phyloP scores from a whole-genome alignment of 805 yeast genomes.

The Wickerhamomyces pijperi region DNA sequence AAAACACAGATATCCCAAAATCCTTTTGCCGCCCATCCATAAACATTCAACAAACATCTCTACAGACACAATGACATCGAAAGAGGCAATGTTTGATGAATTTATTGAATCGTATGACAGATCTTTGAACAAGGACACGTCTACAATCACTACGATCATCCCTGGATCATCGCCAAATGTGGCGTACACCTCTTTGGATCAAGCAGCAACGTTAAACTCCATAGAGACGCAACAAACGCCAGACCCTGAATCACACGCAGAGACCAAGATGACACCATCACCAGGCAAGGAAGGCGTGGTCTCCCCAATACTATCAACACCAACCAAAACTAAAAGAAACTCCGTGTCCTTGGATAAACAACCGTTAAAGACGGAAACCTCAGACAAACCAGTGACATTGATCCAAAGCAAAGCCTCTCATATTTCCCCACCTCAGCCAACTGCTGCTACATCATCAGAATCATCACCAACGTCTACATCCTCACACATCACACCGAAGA shows the following conservation, averaged over 20 bases:
- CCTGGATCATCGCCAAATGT: not conserved
- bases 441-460: not conserved
- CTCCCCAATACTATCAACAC: slow-evolving; percentile 15
- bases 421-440: no score
- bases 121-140: slow-evolving; percentile 24
- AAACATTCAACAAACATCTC: no score
- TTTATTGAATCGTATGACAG: slow-evolving; percentile 25
- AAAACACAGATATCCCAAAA: no score
- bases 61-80: not conserved
- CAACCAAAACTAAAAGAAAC: slow-evolving; percentile 16
- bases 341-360: slow-evolving; percentile 15
- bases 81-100: slow-evolving; percentile 22
- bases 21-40: no score
- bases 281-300: slow-evolving; percentile 1
- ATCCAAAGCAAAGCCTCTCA: no score
- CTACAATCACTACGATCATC: slow-evolving; percentile 17
- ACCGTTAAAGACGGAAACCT: slow-evolving; percentile 6
- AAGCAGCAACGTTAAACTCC: not conserved
- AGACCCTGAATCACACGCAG: not conserved
- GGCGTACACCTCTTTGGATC: no score
- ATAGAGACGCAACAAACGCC: not conserved
- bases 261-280: not conserved
- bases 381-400: not conserved
- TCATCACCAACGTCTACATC: not conserved
- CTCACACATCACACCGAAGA: not conserved